phyloP scores from a whole-genome alignment of 108 stramenopile species.

The Craspedostauros australis region DNA sequence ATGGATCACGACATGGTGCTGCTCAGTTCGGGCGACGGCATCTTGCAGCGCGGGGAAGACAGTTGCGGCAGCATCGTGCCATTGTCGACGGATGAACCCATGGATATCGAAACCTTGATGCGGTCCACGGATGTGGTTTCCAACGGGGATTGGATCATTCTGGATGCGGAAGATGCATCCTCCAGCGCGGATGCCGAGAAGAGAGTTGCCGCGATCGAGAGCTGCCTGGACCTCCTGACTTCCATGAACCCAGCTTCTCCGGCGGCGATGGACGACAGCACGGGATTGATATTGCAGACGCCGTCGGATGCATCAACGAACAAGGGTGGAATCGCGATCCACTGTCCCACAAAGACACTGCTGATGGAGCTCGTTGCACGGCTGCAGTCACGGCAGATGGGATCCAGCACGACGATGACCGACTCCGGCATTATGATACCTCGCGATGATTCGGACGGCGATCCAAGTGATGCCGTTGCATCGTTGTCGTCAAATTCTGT shows the following conservation, averaged over 20 bases:
- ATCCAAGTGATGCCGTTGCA: background rate
- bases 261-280: background rate
- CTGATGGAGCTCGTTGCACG: constrained; percentile 18
- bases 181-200: constrained; percentile 9
- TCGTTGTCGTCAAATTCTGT: too few species aligned
- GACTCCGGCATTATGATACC: constrained; percentile 35
- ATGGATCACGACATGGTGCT: background rate
- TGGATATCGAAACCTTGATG: constrained; percentile 12
- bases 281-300: constrained; percentile 4
- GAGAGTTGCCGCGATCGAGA: constrained; percentile 15
- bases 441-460: background rate
- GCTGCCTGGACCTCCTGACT: background rate
- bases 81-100: constrained; percentile 11
- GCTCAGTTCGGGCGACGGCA: background rate
- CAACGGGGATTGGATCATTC: constrained; percentile 16
- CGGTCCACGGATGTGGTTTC: constrained; percentile 5
- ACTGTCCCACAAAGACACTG: constrained; percentile 20
- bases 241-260: background rate
- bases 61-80: constrained; percentile 6
- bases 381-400: background rate
- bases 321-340: constrained; percentile 25
- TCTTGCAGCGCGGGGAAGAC: background rate
- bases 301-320: background rate
- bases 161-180: constrained; percentile 14
- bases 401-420: constrained; percentile 11